Conservation (phyloP, 495 filamentous ascomycete species). For the Penicillium psychrofluorescens region DNA sequence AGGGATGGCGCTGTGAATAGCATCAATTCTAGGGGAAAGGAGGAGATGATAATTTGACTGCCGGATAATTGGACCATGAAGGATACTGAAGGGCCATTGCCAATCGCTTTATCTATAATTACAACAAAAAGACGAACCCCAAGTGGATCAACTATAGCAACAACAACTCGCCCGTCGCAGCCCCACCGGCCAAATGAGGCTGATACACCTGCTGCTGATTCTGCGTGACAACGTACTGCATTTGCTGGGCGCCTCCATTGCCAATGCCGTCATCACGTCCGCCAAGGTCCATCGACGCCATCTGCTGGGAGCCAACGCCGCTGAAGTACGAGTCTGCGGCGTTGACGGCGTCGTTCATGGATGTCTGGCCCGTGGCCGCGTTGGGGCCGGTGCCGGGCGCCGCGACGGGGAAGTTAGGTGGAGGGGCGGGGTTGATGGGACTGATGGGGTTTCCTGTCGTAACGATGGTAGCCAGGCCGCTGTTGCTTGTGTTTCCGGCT, state of each 20-base stretch:
- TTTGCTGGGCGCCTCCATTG: constrained; percentile 30
- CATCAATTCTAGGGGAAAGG: too few species aligned
- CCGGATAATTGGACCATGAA: too few species aligned
- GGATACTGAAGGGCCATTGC: too few species aligned
- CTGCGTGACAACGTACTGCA: constrained; percentile 48
- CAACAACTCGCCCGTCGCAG: constrained; percentile 43
- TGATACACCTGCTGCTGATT: constrained; percentile 48
- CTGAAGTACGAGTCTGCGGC: constrained; percentile 86
- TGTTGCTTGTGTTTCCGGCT: constrained; percentile 19
- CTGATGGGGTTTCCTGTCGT: constrained; percentile 17
- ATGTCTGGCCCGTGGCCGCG: constrained; percentile 22
- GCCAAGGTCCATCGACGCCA: constrained; percentile 59
- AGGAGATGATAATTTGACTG: too few species aligned
- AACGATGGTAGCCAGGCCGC: constrained; percentile 16
- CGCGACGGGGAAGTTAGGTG: constrained; percentile 9
- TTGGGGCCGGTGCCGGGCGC: constrained; percentile 13
- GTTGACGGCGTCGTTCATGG: constrained; percentile 60
- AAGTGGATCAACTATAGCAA: constrained; percentile 25
- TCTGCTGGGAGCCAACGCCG: constrained; percentile 59
- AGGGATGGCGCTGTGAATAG: too few species aligned
- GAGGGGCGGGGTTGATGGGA: constrained; percentile 12
- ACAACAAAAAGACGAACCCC: neutral
- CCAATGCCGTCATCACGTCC: constrained; percentile 34
- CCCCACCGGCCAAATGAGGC: constrained; percentile 40
- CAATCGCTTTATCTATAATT: constrained; percentile 17